Evolutionary conservation across 2,329 filamentous ascomycete species (phyloP).

Genomic region (Penicillium thymicola): DNA sequence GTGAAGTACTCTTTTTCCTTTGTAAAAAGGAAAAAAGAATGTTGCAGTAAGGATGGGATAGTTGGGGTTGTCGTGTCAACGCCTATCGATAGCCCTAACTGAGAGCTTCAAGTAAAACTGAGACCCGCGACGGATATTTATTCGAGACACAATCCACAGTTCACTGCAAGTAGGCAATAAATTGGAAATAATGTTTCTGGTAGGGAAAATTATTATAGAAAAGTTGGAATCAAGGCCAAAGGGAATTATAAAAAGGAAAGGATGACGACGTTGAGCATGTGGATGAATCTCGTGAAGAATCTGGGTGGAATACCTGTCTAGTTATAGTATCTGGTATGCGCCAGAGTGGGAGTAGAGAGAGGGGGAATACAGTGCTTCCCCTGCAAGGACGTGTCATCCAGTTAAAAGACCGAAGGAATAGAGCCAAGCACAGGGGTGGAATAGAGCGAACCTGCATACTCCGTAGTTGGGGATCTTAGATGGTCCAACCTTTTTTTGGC

Average conservation of each 20-base stretch:
- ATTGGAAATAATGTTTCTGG: constrained; percentile 6
- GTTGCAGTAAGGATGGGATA: constrained; percentile 35
- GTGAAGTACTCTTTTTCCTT: constrained; percentile 14
- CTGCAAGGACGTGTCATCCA: constrained; percentile 22
- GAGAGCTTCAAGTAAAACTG: constrained; percentile 11
- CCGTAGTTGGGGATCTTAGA: constrained; percentile 22
- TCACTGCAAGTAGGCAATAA: constrained; percentile 15
- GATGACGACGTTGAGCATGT: constrained; percentile 30
- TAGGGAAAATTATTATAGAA: constrained; percentile 9
- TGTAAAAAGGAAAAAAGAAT: constrained; percentile 25
- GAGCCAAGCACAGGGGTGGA: constrained; percentile 11
- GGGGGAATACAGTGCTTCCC: constrained; percentile 2
- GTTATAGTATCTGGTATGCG: constrained; percentile 30
- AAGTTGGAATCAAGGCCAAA: constrained; percentile 4
- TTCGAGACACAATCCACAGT: constrained; percentile 23
- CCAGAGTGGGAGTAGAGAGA: constrained; percentile 14
- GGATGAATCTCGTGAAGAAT: constrained; percentile 36
- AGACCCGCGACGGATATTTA: constrained; percentile 20
- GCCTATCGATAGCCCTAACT: constrained; percentile 32
- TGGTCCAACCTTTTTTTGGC: constrained; percentile 20
- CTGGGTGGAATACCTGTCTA: constrained; percentile 24
- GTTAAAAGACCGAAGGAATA: constrained; percentile 10
- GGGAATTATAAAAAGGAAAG: constrained; percentile 15
- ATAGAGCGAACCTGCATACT: constrained; percentile 19
- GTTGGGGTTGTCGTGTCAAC: constrained; percentile 39